These are phyloP conservation scores for Ogataea populi-albae DNA, from an alignment of 805 yeast species.

Conservation along the genomic window DNA sequence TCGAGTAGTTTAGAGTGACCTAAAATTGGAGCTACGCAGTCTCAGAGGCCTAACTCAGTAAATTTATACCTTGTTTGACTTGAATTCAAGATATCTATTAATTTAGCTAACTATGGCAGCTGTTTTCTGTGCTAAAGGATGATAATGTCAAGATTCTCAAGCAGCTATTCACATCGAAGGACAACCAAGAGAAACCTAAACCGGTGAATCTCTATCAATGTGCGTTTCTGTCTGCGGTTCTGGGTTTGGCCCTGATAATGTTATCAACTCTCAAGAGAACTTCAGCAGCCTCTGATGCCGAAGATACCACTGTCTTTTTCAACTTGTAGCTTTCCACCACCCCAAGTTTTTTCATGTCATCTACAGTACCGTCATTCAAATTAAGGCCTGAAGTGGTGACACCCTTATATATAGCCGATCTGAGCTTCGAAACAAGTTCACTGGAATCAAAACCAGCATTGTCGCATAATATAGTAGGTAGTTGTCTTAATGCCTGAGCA, in stretches of 20 bases:
- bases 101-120: too few species aligned
- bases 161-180: too few species aligned
- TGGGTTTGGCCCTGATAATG: conserved; percentile 93
- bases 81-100: too few species aligned
- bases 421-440: conserved; percentile 84
- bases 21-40: too few species aligned
- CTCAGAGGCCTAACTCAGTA: too few species aligned
- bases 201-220: conserved; percentile 5
- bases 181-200: conserved; percentile 1
- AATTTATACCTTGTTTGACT: too few species aligned
- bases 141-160: too few species aligned
- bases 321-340: conserved; percentile 90
- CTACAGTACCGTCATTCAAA: conserved; percentile 76
- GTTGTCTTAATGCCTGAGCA: conserved; percentile 89
- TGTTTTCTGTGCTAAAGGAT: too few species aligned
- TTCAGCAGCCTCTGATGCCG: conserved; percentile 98
- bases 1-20: too few species aligned
- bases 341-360: conserved; percentile 93
- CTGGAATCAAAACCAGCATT: conserved; percentile 96
- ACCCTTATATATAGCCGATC: conserved; percentile 90
- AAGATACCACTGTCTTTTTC: conserved; percentile 88
- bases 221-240: conserved; percentile 80
- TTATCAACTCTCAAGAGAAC: conserved; percentile 93
- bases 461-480: conserved; percentile 94
- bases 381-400: conserved; percentile 90